phyloP scores from a whole-genome alignment of 2,329 filamentous ascomycete genomes.

The Xylariales sp. region DNA sequence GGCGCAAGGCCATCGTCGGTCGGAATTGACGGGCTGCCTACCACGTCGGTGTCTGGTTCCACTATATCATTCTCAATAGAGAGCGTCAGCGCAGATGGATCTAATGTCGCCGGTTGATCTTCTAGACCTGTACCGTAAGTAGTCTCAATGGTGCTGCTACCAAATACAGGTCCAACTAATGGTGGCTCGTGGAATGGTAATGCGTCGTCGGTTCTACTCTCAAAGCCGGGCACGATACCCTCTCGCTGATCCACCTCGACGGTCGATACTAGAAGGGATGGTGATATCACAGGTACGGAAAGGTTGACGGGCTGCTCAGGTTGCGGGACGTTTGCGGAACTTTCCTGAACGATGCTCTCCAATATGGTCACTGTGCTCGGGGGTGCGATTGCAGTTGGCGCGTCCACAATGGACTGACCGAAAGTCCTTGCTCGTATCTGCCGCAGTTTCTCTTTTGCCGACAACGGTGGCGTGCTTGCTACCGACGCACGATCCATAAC shows the following conservation, averaged over 20 bases:
- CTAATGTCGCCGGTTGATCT: conserved; percentile 23
- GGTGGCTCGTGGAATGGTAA: background rate
- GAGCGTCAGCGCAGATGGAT: conserved; percentile 25
- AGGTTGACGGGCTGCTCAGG: background rate
- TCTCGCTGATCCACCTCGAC: conserved; percentile 10
- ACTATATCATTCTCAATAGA: conserved; percentile 26
- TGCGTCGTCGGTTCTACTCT: conserved; percentile 2
- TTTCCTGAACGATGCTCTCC: background rate
- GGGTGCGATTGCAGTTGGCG: background rate
- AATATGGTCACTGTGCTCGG: background rate
- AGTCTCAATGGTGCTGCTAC: conserved; percentile 9
- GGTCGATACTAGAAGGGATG: conserved; percentile 11
- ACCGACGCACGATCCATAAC: conserved; percentile 10
- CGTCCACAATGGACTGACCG: conserved; percentile 4
- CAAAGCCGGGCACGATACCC: conserved; percentile 10
- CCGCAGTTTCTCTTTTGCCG: conserved; percentile 22
- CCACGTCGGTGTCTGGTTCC: conserved; percentile 20
- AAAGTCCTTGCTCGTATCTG: conserved; percentile 18
- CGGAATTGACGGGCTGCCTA: conserved; percentile 21
- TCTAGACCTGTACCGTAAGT: conserved; percentile 14
- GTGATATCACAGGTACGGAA: conserved; percentile 12
- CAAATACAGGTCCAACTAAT: conserved; percentile 2
- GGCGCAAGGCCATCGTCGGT: conserved; percentile 19
- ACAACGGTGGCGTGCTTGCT: conserved; percentile 11
- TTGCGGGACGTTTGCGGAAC: too few species aligned